Evolutionary conservation across 1,284 basidiomycete genomes (phyloP), one percentile per base, ranked within the genome.

Genomic region (Athelia sp.): DNA sequence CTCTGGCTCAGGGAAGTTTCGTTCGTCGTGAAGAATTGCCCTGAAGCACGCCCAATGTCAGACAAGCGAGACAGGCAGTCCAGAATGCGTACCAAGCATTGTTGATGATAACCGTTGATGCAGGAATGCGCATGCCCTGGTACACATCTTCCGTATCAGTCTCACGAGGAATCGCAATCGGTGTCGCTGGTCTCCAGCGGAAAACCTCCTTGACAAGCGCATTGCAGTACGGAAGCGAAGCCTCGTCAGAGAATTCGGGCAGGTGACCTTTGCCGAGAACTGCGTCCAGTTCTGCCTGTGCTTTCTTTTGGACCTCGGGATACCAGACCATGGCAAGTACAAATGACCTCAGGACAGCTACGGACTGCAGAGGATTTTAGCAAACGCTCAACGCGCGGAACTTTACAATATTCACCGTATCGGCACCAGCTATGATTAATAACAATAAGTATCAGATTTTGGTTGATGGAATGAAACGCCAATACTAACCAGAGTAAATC

Each of bases 171-270:
- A 29, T 51, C 58, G 63, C 56, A 1, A 63, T 50, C 11, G 59
- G 60, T 3, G 51, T 45, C 2, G 52, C 52, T 32, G 50, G 54
- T 3, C 54, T 51, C 59, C 65, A 69, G 31, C 67, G 44, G 15
- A 67, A 46, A 1, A 60, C 55, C 53, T 72, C 70, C 36, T 61
- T 52, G 1, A 67, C 50, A 4, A 65, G 45, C 0, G 66, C 65
- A 21, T 61, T 53, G 18, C 67, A 50, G 47, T 68, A 69, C 2
- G 66, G 62, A 18, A 70, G 40, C 9, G 43, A 40, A 9, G 46
- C 46, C 17, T 58, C 38, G 42, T 72, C 69, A 2, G 54, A 48
- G 17, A 68, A 59, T 6, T 54, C 53, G 0, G 69, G 68, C 3
- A 68, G 45, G 17, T 66, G 48, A 19, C 58, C 54, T 14, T 23